A percentile compares a stretch with the other conserved stretches of the same genome.
Evolutionary conservation across 73 alveolate species (phyloP).

Genomic region (Loxodes magnus): DNA sequence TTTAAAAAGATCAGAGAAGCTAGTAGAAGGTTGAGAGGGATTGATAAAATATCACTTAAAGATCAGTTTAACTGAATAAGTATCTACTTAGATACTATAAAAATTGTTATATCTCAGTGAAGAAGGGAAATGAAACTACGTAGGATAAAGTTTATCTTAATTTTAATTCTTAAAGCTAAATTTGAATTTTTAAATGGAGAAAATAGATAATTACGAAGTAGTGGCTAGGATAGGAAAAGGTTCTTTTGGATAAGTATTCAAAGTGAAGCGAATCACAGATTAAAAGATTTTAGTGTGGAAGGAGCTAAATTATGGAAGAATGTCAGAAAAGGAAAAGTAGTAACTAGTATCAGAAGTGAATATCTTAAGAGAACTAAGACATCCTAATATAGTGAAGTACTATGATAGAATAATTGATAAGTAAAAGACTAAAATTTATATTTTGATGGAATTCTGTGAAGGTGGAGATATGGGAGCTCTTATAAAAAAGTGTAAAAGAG

Average conservation of each 20-base stretch:
- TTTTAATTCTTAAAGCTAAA: too few species aligned
- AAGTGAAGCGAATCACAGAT: conserved; percentile 66
- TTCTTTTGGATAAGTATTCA: conserved; percentile 74
- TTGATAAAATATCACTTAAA: too few species aligned
- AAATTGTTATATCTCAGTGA: too few species aligned
- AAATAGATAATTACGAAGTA: conserved; percentile 86
- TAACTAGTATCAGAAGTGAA: conserved; percentile 86
- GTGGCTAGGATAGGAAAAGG: conserved; percentile 81
- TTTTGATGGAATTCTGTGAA: conserved; percentile 92
- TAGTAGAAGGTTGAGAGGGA: too few species aligned
- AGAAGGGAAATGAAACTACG: too few species aligned
- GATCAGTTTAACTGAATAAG: too few species aligned
- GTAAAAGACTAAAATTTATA: conserved; percentile 57
- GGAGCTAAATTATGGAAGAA: conserved; percentile 74
- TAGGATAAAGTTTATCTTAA: too few species aligned
- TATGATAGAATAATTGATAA: conserved; percentile 86
- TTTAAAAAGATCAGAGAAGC: too few species aligned
- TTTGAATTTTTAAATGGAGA: too few species aligned
- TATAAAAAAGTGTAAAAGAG: conserved; percentile 51
- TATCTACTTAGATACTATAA: too few species aligned
- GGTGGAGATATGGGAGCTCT: conserved; percentile 88
- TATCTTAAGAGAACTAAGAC: conserved; percentile 68
- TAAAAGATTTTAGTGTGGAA: conserved; percentile 73
- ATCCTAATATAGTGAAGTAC: conserved; percentile 72
- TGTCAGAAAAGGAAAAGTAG: conserved; percentile 78